These are phyloP conservation scores for Kappamyces sp. DNA, from an alignment of 192 early-diverging fungal species.

Conservation along the genomic window DNA sequence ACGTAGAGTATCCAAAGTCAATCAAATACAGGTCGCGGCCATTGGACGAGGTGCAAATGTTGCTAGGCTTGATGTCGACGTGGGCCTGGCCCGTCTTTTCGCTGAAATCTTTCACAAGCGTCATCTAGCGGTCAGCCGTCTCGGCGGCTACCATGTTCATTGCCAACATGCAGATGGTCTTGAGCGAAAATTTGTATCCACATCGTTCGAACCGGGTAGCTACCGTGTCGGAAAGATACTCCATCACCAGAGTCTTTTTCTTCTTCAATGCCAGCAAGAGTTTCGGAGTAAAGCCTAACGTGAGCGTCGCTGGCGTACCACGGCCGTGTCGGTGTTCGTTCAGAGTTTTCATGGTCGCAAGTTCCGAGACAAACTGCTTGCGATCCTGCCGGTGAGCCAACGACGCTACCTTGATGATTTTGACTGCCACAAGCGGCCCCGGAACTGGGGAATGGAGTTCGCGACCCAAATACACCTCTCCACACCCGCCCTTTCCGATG, in stretches of 20 bases:
- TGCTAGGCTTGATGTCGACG: conserved; percentile 32
- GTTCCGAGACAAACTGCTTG: conserved; percentile 23
- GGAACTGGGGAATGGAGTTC: background rate
- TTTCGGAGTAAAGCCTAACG: conserved; percentile 13
- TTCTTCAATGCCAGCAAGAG: conserved; percentile 11
- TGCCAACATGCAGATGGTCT: conserved; percentile 21
- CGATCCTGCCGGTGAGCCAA: conserved; percentile 12
- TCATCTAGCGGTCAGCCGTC: conserved; percentile 10
- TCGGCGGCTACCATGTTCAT: conserved; percentile 17
- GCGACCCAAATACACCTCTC: conserved; percentile 21
- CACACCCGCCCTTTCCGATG: conserved; percentile 27
- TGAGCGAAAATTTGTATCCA: conserved; percentile 18
- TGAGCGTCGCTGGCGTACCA: background rate
- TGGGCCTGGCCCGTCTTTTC: conserved; percentile 19
- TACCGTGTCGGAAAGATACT: conserved; percentile 21
- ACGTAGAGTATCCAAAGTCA: conserved; percentile 34
- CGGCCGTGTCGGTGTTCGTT: conserved; percentile 13
- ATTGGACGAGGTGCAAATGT: conserved; percentile 19
- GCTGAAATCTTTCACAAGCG: conserved; percentile 11
- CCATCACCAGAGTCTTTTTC: conserved; percentile 18
- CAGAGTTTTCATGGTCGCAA: conserved; percentile 20
- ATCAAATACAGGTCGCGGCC: conserved; percentile 23
- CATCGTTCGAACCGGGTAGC: conserved; percentile 18
- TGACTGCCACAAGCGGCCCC: conserved; percentile 15
- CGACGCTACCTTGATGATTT: conserved; percentile 12